Percentiles rank a stretch among this genome's conserved stretches.
phyloP scores from a whole-genome alignment of 768 basidiomycete species.

The Boletales sp. region DNA sequence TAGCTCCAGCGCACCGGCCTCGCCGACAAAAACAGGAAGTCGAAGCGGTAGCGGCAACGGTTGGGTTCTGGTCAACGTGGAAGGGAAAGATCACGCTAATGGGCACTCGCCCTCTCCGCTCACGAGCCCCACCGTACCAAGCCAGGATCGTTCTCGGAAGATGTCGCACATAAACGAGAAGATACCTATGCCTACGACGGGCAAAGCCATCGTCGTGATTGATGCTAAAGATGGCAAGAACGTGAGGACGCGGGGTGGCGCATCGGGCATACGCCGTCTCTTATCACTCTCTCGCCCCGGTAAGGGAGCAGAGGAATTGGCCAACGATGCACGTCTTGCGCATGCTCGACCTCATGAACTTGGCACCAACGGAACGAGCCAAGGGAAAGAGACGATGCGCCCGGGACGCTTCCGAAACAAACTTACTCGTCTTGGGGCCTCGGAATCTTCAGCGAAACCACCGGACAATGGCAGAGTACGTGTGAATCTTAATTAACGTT shows the following conservation, averaged over 20 bases:
- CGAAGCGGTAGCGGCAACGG: conserved; percentile 46
- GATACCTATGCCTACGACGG: conserved; percentile 42
- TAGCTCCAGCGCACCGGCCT: conserved; percentile 24
- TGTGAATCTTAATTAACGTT: conserved; percentile 31
- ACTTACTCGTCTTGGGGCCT: conserved; percentile 24
- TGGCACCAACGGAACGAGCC: conserved; percentile 15
- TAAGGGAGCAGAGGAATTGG: conserved; percentile 29
- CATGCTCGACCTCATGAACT: conserved; percentile 27
- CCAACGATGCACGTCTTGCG: conserved; percentile 21
- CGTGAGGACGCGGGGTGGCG: conserved; percentile 22
- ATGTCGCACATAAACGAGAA: conserved; percentile 25
- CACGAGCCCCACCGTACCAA: conserved; percentile 26
- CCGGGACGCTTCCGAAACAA: conserved; percentile 28
- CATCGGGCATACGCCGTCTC: conserved; percentile 31
- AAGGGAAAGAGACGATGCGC: conserved; percentile 20
- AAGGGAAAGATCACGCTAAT: conserved; percentile 35
- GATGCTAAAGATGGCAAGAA: conserved; percentile 49
- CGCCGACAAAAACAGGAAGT: conserved; percentile 32
- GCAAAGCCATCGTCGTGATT: conserved; percentile 60
- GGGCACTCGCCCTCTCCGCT: conserved; percentile 22
- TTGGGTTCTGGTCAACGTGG: conserved; percentile 67
- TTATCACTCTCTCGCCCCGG: conserved; percentile 31
- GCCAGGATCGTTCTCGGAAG: conserved; percentile 28
- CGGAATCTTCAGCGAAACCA: conserved; percentile 28
- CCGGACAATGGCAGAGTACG: conserved; percentile 34